phyloP scores from a whole-genome alignment of 2,329 filamentous ascomycete genomes.

The Paecilomyces sp. region DNA sequence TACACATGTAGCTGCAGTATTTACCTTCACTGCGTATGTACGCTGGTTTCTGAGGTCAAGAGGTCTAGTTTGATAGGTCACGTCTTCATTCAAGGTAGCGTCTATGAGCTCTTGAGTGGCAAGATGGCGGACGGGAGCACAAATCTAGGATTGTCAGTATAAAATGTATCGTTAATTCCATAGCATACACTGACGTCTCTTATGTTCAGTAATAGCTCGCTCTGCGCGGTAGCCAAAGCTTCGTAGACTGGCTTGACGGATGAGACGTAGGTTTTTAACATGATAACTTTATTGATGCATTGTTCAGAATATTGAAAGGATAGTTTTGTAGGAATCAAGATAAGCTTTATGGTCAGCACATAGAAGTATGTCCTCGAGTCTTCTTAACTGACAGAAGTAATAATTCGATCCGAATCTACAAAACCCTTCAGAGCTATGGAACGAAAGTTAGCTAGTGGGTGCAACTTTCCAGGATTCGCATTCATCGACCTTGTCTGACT shows the following conservation, averaged over 20 bases:
- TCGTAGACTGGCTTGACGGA: conserved; percentile 61
- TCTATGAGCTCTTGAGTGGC: conserved; percentile 60
- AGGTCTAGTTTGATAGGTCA: conserved; percentile 67
- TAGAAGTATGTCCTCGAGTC: neutral
- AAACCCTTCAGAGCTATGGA: conserved; percentile 62
- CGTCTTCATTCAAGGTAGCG: conserved; percentile 70
- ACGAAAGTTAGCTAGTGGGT: conserved; percentile 2
- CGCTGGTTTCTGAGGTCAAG: conserved; percentile 85
- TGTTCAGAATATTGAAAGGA: conserved; percentile 67
- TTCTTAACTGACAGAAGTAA: conserved; percentile 57
- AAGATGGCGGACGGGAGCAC: conserved; percentile 54
- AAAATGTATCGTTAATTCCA: neutral
- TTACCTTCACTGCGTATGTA: conserved; percentile 70
- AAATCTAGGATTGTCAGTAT: conserved; percentile 43
- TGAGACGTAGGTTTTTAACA: conserved; percentile 73
- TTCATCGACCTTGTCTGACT: conserved; percentile 56
- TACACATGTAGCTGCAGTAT: neutral
- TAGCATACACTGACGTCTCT: conserved; percentile 42
- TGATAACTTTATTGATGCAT: conserved; percentile 77
- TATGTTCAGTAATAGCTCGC: conserved; percentile 59
- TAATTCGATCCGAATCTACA: conserved; percentile 69
- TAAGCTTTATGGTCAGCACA: conserved; percentile 49
- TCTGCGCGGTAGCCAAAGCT: conserved; percentile 58
- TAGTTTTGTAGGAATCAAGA: conserved; percentile 62
- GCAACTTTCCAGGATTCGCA: neutral